Conservation (phyloP, 768 basidiomycete species). For the Termitomyces sp. region DNA sequence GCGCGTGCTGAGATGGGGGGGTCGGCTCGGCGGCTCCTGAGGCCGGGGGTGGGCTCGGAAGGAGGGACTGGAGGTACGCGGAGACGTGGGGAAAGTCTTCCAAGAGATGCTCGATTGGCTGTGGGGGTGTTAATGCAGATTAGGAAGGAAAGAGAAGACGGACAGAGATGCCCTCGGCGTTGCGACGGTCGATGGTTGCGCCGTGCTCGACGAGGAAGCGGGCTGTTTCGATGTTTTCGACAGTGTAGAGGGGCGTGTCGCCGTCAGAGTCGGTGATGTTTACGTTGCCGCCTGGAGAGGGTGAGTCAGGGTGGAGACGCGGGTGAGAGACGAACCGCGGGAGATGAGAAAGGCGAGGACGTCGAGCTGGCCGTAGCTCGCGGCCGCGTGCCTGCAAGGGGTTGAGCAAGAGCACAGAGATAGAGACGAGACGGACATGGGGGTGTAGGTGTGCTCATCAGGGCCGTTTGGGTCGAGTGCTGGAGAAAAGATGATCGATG, state of each 20-base stretch:
- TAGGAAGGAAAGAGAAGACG: conserved; percentile 25
- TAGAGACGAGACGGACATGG: conserved; percentile 51
- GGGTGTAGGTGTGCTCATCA: conserved; percentile 76
- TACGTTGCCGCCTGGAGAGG: conserved; percentile 71
- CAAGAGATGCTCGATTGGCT: conserved; percentile 70
- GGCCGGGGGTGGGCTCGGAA: conserved; percentile 18
- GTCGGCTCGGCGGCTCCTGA: conserved; percentile 11
- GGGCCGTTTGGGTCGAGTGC: conserved; percentile 69
- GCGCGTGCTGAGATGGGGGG: conserved; percentile 61
- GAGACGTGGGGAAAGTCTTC: conserved; percentile 75
- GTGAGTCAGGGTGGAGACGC: conserved; percentile 10
- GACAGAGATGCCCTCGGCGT: conserved; percentile 76
- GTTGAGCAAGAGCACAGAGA: conserved; percentile 11
- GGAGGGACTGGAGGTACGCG: conserved; percentile 51
- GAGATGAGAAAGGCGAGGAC: conserved; percentile 78
- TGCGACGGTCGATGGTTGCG: conserved; percentile 59
- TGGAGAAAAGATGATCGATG: conserved; percentile 33
- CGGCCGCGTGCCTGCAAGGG: conserved; percentile 78
- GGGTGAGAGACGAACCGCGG: conserved; percentile 43
- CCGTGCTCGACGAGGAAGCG: conserved; percentile 78
- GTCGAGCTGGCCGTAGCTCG: conserved; percentile 82
- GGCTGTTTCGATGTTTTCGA: conserved; percentile 79
- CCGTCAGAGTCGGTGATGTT: conserved; percentile 85
- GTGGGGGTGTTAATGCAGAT: background rate
- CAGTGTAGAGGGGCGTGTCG: conserved; percentile 90